A percentile compares a stretch with the other conserved stretches of the same genome.
Evolutionary conservation across 495 filamentous ascomycete genomes (phyloP).

Genomic region (Pseudoneurospora amorphoporcata): DNA sequence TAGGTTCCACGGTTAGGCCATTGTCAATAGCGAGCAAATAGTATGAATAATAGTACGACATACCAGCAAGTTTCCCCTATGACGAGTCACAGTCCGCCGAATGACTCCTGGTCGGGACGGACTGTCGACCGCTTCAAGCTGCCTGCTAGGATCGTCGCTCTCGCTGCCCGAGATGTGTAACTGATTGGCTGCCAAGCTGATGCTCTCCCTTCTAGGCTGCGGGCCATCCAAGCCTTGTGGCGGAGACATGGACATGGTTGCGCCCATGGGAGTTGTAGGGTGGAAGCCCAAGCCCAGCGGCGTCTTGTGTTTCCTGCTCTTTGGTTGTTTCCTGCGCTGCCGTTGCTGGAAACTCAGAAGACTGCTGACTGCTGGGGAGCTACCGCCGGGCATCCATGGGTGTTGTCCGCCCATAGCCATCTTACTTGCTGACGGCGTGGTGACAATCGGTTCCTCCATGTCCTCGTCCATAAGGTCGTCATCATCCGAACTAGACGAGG

Average conservation of each 20-base stretch:
- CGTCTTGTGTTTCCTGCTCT: slow-evolving; percentile 25
- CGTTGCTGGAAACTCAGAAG: slow-evolving; percentile 71
- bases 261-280: slow-evolving; percentile 13
- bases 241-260: slow-evolving; percentile 31
- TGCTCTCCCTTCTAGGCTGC: slow-evolving; percentile 63
- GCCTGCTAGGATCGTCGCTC: slow-evolving; percentile 62
- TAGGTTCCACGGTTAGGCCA: slow-evolving; percentile 10
- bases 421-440: slow-evolving; percentile 56
- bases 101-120: slow-evolving; percentile 44
- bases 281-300: slow-evolving; percentile 31
- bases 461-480: slow-evolving; percentile 76
- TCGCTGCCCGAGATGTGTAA: slow-evolving; percentile 71
- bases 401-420: slow-evolving; percentile 32
- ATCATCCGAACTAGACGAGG: slow-evolving; percentile 65
- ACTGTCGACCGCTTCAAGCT: slow-evolving; percentile 36
- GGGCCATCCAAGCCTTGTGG: slow-evolving; percentile 20
- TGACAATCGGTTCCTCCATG: slow-evolving; percentile 64
- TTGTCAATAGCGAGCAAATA: neutral
- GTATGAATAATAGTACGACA: slow-evolving; percentile 15
- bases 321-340: slow-evolving; percentile 49
- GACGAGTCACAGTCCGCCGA: slow-evolving; percentile 62
- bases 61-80: slow-evolving; percentile 76
- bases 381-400: slow-evolving; percentile 36
- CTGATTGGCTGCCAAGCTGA: slow-evolving; percentile 79
- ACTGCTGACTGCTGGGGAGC: slow-evolving; percentile 58